phyloP scores from a whole-genome alignment of 805 yeast species.

The Barnettozyma vustinii region DNA sequence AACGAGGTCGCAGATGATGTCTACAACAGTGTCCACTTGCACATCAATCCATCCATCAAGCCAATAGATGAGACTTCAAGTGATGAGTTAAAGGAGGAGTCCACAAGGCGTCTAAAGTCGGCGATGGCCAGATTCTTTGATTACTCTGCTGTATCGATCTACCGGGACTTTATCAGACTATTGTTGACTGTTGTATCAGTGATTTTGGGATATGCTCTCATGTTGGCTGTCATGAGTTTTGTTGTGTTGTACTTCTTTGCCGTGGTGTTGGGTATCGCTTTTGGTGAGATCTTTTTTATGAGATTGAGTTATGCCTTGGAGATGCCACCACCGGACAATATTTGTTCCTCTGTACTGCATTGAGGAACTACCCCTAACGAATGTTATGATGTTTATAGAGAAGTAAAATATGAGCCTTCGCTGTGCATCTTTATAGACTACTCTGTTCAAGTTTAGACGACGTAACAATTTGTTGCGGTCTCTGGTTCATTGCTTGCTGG shows the following conservation, averaged over 20 bases:
- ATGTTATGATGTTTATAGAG: background rate
- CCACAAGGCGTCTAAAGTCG: conserved; percentile 13
- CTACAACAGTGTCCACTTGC: background rate
- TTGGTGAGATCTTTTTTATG: conserved; percentile 67
- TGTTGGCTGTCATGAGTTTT: conserved; percentile 77
- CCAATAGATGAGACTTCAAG: background rate
- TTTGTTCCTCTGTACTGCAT: conserved; percentile 7
- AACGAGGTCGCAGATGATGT: background rate
- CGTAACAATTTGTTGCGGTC: no score
- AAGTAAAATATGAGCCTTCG: background rate
- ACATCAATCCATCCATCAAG: background rate
- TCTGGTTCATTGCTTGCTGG: no score
- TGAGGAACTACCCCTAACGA: background rate
- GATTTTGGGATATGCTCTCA: conserved; percentile 62
- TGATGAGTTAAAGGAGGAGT: background rate
- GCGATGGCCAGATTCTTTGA: conserved; percentile 29
- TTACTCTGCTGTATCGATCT: conserved; percentile 31
- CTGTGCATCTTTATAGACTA: no score
- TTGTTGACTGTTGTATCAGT: conserved; percentile 54
- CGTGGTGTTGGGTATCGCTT: conserved; percentile 59
- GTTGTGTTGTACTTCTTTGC: conserved; percentile 68
- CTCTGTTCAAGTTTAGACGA: no score
- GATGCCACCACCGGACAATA: background rate
- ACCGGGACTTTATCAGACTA: conserved; percentile 53
- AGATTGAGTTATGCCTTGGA: conserved; percentile 35